A percentile compares a stretch with the other conserved stretches of the same genome.
Evolutionary conservation across 352 stramenopile species (phyloP).

Genomic region (Thalassiosira livingstoniorum): DNA sequence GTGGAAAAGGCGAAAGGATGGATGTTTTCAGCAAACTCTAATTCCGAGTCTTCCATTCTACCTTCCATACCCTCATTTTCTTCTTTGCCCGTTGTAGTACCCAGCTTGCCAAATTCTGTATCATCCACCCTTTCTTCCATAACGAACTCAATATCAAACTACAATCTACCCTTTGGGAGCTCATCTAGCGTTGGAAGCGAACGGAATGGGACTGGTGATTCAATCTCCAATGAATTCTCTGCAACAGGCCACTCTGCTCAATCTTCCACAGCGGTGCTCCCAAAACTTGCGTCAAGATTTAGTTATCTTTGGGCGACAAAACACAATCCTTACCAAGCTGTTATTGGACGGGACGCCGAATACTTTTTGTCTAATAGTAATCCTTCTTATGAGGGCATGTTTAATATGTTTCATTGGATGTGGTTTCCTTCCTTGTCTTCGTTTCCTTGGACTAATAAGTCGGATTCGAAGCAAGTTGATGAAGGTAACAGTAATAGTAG

Average conservation of each 20-base stretch:
- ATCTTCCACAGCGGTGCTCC: constrained; percentile 10
- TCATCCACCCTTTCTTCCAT: constrained; percentile 26
- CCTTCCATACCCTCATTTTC: constrained; percentile 2
- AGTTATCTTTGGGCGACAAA: constrained; percentile 36
- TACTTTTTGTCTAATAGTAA: constrained; percentile 9
- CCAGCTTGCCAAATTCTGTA: background rate
- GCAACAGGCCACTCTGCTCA: background rate
- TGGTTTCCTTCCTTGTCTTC: background rate
- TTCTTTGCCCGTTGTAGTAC: background rate
- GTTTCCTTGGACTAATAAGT: too few species aligned
- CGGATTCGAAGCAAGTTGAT: background rate
- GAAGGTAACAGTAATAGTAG: background rate
- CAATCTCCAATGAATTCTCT: background rate
- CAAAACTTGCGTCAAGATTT: constrained; percentile 38
- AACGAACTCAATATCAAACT: constrained; percentile 23
- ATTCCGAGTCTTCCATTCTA: background rate
- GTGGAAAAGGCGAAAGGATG: background rate
- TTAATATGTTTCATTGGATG: background rate
- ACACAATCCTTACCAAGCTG: constrained; percentile 39
- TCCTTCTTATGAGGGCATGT: constrained; percentile 2
- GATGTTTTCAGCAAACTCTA: background rate
- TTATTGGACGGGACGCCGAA: constrained; percentile 30
- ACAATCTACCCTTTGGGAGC: constrained; percentile 24
- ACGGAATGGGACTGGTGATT: background rate
- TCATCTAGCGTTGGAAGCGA: background rate